phyloP scores from a whole-genome alignment of 257 asterid species.

The Handroanthus guayacan region DNA sequence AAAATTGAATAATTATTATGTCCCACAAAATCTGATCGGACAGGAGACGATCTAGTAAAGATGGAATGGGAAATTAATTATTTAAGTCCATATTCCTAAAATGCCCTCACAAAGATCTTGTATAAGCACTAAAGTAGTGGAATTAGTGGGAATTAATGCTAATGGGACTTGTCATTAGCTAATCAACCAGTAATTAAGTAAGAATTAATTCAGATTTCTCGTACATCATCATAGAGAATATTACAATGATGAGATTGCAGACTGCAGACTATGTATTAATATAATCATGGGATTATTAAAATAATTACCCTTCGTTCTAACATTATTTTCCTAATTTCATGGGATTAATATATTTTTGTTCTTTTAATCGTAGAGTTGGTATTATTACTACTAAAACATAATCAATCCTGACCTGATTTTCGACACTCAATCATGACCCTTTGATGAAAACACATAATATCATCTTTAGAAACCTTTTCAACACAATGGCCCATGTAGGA shows the following conservation, averaged over 20 bases:
- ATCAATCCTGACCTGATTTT: too few species aligned
- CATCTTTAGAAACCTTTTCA: too few species aligned
- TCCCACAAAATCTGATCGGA: conserved; percentile 72
- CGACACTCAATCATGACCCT: too few species aligned
- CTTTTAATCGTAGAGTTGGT: too few species aligned
- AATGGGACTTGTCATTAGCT: conserved; percentile 34
- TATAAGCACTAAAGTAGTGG: conserved; percentile 20
- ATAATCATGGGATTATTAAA: neutral
- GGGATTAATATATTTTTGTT: too few species aligned
- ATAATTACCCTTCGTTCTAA: neutral
- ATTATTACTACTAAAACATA: too few species aligned
- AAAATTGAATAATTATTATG: conserved; percentile 52
- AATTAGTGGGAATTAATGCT: conserved; percentile 42
- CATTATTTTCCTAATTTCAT: neutral
- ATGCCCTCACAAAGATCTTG: conserved; percentile 39
- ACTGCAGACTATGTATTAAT: neutral
- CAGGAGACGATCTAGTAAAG: conserved; percentile 64
- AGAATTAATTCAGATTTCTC: conserved; percentile 39
- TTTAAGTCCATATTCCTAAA: conserved; percentile 42
- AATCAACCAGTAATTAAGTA: conserved; percentile 25
- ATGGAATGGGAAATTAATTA: conserved; percentile 54
- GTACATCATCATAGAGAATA: conserved; percentile 35
- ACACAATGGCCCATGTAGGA: too few species aligned
- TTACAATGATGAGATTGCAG: conserved; percentile 41
- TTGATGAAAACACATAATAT: too few species aligned